phyloP scores from a whole-genome alignment of 2,329 filamentous ascomycete species.

The Penicillium sp. region DNA sequence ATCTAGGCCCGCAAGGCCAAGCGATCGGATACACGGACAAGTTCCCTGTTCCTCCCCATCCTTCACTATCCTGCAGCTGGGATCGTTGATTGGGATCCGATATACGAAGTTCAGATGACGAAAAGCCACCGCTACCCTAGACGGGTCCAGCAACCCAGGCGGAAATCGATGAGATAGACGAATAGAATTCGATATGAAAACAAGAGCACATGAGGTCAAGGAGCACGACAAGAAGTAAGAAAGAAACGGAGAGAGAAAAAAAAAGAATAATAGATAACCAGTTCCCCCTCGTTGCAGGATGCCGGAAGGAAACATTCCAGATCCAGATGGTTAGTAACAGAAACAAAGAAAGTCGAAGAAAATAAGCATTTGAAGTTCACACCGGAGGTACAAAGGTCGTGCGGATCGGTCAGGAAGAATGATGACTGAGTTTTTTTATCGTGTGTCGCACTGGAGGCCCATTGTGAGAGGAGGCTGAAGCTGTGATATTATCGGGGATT shows the following conservation, averaged over 20 bases:
- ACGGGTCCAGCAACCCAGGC: background rate
- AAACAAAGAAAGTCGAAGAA: conserved; percentile 15
- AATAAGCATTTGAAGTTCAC: conserved; percentile 15
- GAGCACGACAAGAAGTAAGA: conserved; percentile 20
- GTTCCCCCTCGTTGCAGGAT: conserved; percentile 23
- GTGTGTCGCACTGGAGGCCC: conserved; percentile 21
- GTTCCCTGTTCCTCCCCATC: background rate
- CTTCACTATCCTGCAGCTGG: background rate
- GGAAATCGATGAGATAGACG: conserved; percentile 7
- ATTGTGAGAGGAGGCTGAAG: conserved; percentile 3
- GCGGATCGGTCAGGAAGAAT: conserved; percentile 19
- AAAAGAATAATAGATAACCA: conserved; percentile 25
- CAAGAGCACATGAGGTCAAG: conserved; percentile 19
- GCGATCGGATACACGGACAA: background rate
- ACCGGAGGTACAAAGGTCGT: conserved; percentile 22
- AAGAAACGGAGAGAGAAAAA: conserved; percentile 8
- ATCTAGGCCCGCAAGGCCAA: background rate
- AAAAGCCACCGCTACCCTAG: conserved; percentile 2
- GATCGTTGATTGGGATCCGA: background rate
- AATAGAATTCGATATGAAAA: conserved; percentile 11
- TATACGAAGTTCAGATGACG: conserved; percentile 1
- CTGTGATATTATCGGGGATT: conserved; percentile 16
- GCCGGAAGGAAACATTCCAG: conserved; percentile 24
- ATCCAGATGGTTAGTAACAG: conserved; percentile 26
- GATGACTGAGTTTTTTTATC: conserved; percentile 16